Evolutionary conservation across 1,139 yeast genomes (phyloP), one percentile per base, ranked within the genome.

Genomic region (Maudiozyma humilis): DNA sequence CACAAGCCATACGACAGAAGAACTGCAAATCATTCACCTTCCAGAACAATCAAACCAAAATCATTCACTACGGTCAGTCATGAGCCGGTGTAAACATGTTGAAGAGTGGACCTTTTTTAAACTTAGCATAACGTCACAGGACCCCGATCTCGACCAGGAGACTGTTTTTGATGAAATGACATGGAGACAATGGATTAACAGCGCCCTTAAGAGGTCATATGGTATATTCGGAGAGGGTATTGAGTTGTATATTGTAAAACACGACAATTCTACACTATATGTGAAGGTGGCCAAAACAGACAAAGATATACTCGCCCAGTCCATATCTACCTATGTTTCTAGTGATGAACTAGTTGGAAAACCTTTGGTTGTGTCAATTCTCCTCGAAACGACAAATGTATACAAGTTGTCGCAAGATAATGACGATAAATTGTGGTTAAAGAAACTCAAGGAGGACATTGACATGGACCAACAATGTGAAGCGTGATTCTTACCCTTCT

Each of bases 221-320:
- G 73, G 73, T 1, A 36, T 66, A 3, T 65, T 68, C 51, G 72
- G 73, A 0, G 63, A 60, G 31, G 64, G 67, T 1, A 56, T 66
- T 2, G 68, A 65, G 23, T 54, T 57, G 5, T 56, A 58, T 2
- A 45, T 68, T 17, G 31, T 66, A 10, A 43, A 50, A 16, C 49
- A 43, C 2, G 52, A 55, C 3, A 59, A 55, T n/a, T 47, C 48
- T 16, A 44, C 42, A 10, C 62, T 65, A 0, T 49, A 56, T 27
- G 44, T 62, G 1, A 54, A 52, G 41, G 60, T 66, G 0, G 57
- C 54, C 17, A 50, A 47, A 32, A 53, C 50, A 2, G 70, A 68
- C 46, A 48, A 43, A n/a, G 55, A 50, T 1, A 44, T 42, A 3
- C 59, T 67, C 23, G 47, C 56, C 10, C 55, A 66, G 1, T 59